Evolutionary conservation across 495 filamentous ascomycete species (phyloP), one percentile per base, ranked within the genome.

Genomic region (Parmelia sp.): DNA sequence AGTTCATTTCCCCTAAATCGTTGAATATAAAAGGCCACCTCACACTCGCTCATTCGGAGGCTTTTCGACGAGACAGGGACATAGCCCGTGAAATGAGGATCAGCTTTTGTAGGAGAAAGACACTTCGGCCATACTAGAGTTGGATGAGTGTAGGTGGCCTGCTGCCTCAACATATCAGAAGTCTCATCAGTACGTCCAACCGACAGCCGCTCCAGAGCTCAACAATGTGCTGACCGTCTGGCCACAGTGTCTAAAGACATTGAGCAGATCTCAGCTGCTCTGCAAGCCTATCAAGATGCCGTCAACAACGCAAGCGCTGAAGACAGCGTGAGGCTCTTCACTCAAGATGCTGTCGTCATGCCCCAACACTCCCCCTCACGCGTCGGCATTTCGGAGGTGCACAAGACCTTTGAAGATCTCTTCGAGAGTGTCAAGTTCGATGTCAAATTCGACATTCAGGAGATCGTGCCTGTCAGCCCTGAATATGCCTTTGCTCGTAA

Each of bases 291-390:
- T 25, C 58, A 66, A 66, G 58, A 61, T 12, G 64, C 64, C n/a
- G 33, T 66, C 25, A 66, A 66, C 33, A 66, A 31, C 25, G 60
- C 64, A 23, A 61, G 51, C 64, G 29, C 25, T 17, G 40, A 61
- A n/a, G 58, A 61, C 35, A 33, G 58, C 45, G 60, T 58, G 55
- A 37, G 47, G 15, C 64, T 66, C 27, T 62, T 58, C 29, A 62
- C 49, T 42, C 64, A 49, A 62, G 64, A 66, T 62, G 58, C 49
- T 21, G 42, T 66, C 51, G 57, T 51, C 64, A 66, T 66, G 64
- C 64, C 64, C n/a, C 64, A 57, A 36, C 51, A 57, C 59, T 59
- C 64, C 10, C 59, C 56, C 35, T 62, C 64, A 35, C 62, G 62
- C 40, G 58, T 62, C 15, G 64, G 64, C 10, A 61, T 62, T 23